Evolutionary conservation across 2,329 filamentous ascomycete genomes (phyloP).

Genomic region (Aspergillus cejpii): DNA sequence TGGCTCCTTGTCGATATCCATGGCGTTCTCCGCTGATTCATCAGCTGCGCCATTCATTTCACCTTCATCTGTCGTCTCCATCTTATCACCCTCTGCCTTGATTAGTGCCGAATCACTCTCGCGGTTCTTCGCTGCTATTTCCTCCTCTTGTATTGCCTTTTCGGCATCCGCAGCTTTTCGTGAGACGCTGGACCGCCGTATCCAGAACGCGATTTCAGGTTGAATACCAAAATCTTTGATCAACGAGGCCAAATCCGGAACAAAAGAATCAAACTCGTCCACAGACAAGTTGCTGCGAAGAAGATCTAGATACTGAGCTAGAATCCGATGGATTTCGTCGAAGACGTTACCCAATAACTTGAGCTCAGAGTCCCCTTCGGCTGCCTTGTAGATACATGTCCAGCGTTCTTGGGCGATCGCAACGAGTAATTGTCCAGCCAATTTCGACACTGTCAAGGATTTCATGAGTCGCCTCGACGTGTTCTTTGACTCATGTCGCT

Average conservation of each 20-base stretch:
- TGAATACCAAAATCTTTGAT: constrained; percentile 75
- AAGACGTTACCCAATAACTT: constrained; percentile 83
- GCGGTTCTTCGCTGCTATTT: constrained; percentile 18
- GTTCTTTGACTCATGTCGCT: constrained; percentile 65
- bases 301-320: constrained; percentile 84
- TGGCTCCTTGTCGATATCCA: constrained; percentile 34
- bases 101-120: constrained; percentile 20
- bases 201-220: constrained; percentile 74
- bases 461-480: constrained; percentile 75
- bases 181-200: constrained; percentile 68
- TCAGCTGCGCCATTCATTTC: constrained; percentile 15
- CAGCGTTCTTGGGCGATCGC: constrained; percentile 86
- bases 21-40: constrained; percentile 21
- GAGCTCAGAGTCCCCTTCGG: constrained; percentile 63
- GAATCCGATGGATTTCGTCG: constrained; percentile 79
- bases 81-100: constrained; percentile 30
- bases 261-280: constrained; percentile 67
- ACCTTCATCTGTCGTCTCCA: constrained; percentile 31
- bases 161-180: constrained; percentile 51
- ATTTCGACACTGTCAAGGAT: constrained; percentile 66
- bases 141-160: constrained; percentile 25
- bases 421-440: constrained; percentile 78
- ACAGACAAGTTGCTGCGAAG: constrained; percentile 70
- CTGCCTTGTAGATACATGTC: constrained; percentile 71
- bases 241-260: constrained; percentile 68